Evolutionary conservation across 2,329 filamentous ascomycete species (phyloP).

Genomic region (Aspergillus intermedius): DNA sequence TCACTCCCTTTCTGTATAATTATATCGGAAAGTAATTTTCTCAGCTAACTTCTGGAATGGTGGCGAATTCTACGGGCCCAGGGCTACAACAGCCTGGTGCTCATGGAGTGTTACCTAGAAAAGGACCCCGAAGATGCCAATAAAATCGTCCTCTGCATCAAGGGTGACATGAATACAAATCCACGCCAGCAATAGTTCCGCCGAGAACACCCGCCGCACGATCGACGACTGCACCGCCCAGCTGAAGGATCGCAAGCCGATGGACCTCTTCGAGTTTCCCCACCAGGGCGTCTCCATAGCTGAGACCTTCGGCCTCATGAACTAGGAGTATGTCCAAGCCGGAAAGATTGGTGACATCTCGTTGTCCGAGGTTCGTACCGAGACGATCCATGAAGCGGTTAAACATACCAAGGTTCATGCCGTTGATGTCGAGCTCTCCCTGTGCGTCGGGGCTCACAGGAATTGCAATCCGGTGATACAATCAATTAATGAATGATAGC

Average conservation of each 20-base stretch:
- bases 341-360: constrained; percentile 33
- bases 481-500: neutral
- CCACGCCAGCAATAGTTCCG: constrained; percentile 41
- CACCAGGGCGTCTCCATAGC: constrained; percentile 45
- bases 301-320: constrained; percentile 28
- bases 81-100: too few species aligned
- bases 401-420: constrained; percentile 40
- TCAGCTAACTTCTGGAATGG: too few species aligned
- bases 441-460: constrained; percentile 17
- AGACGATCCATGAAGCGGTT: constrained; percentile 28
- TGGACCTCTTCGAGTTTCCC: constrained; percentile 53
- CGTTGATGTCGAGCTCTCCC: constrained; percentile 51
- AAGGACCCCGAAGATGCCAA: constrained; percentile 22
- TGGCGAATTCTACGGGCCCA: too few species aligned
- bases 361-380: constrained; percentile 29
- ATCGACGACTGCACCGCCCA: constrained; percentile 48
- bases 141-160: constrained; percentile 21
- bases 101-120: constrained; percentile 22
- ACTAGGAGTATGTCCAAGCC: constrained; percentile 24
- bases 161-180: constrained; percentile 25
- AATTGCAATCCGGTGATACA: neutral
- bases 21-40: too few species aligned
- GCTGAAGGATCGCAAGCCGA: constrained; percentile 46
- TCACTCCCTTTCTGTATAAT: too few species aligned
- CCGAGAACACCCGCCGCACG: constrained; percentile 46